phyloP scores from a whole-genome alignment of 768 basidiomycete species.

The Lactarius akahatsu region DNA sequence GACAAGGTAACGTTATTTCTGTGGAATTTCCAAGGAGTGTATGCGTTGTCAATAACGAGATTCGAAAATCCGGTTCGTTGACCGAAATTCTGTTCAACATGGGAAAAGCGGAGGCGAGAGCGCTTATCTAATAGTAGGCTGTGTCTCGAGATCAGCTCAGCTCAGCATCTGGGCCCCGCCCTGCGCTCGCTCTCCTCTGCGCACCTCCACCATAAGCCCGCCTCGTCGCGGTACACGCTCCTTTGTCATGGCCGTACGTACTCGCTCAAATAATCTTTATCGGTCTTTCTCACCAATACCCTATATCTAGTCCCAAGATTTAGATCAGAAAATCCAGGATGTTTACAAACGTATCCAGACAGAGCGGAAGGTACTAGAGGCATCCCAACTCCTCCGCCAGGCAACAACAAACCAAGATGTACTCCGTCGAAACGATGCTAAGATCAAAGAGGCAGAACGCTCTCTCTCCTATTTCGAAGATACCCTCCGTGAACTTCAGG shows the following conservation, averaged over 20 bases:
- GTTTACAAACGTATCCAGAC: slow-evolving; percentile 88
- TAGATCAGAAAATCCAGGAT: slow-evolving; percentile 93
- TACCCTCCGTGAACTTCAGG: slow-evolving; percentile 78
- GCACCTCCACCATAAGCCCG: slow-evolving; percentile 18
- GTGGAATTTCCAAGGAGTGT: slow-evolving; percentile 40
- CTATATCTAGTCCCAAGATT: slow-evolving; percentile 45
- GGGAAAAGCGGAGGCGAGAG: slow-evolving; percentile 12
- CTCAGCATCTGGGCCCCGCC: slow-evolving; percentile 13
- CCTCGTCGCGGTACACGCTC: slow-evolving; percentile 14
- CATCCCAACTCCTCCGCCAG: slow-evolving; percentile 69
- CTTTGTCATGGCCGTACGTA: slow-evolving; percentile 24
- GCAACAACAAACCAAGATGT: slow-evolving; percentile 89
- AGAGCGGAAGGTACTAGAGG: slow-evolving; percentile 91
- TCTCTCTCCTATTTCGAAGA: slow-evolving; percentile 86
- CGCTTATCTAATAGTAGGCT: slow-evolving; percentile 26
- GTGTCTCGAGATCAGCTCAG: slow-evolving; percentile 11
- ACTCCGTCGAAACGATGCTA: slow-evolving; percentile 72
- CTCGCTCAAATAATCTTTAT: not conserved
- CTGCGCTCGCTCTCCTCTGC: slow-evolving; percentile 5
- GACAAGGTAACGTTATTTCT: slow-evolving; percentile 34
- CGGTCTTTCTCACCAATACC: slow-evolving; percentile 13
- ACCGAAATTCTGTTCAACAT: slow-evolving; percentile 42
- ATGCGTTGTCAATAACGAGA: slow-evolving; percentile 51
- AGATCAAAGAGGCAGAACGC: slow-evolving; percentile 84
- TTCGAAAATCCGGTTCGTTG: slow-evolving; percentile 42